Base-by-base conservation (phyloP, 345 rosid species). In the Hibiscus trionum region DNA sequence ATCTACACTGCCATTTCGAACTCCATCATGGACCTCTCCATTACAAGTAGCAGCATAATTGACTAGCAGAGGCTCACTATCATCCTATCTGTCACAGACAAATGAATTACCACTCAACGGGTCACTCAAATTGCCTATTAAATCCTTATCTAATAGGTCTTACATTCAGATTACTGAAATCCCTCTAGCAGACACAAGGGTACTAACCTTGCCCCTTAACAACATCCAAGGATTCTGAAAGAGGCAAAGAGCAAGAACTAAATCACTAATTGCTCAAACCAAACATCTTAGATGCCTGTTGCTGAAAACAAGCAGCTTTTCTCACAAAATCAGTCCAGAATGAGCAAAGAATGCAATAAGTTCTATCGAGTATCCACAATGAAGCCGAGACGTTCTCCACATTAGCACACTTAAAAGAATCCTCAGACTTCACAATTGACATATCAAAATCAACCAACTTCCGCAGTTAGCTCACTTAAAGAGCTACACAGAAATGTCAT, bases 141-240 rank as follows among this genome's bases (percentile, higher is more conserved):
- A 66, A 68, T 14, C 59, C 24, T 49, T 26, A 27, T 46, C 39
- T 27, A 50, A 6, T 24, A 44, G 33, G 55, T 66, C 56, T 46
- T 46, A 27, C 39, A 67, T 27, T 67, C 26, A 67, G 44, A 50
- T 19, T 29, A 52, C 21, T 7, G 12, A 52, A 68, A 50, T 9
- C 72, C 71, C 27, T 46, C 72, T 50, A 67, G 9, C 35, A 67
- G 46, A 68, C 46, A 68, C 24, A 29, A 50, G 39, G 42, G 27
- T 50, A n/a, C 59, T 52, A 50, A n/a, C 60, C 72, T 50, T 29
- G 44, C 60, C n/a, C 72, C 60, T 50, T 68, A 50, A 52, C 26
- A 29, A 29, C 72, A 68, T 10, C 17, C 27, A 29, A 50, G 42
- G 46, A 31, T 50, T 27, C 42, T 68, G 27, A 46, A 66, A 29